A percentile compares a stretch with the other conserved stretches of the same genome.
Evolutionary conservation across 225 moss, liverwort and hornwort species (phyloP).

Genomic region (Pseudoscleropodium purum): DNA sequence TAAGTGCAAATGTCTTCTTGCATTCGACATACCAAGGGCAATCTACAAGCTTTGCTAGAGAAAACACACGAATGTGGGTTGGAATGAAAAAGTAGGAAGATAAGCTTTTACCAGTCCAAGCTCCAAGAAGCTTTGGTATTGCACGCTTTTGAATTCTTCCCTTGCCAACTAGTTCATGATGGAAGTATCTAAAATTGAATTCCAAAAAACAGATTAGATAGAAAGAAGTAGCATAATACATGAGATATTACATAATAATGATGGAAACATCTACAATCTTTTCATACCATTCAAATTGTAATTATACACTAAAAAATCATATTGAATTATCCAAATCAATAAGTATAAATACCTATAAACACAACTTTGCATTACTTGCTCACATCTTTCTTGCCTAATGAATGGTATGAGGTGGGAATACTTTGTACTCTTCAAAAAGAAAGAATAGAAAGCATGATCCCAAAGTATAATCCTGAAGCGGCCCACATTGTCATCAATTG

Average conservation of each 20-base stretch:
- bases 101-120: no score
- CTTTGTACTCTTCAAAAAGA: not conserved
- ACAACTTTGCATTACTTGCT: not conserved
- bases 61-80: no score
- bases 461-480: not conserved
- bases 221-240: rapidly evolving
- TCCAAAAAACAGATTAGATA: not conserved
- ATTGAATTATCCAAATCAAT: rapidly evolving
- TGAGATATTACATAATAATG: not conserved
- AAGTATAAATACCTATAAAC: not conserved
- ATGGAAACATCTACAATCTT: not conserved
- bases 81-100: no score
- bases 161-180: rapidly evolving
- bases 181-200: not conserved
- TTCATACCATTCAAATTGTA: rapidly evolving
- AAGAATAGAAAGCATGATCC: not conserved
- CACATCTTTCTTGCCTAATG: not conserved
- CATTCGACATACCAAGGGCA: not conserved
- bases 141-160: no score
- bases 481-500: not conserved
- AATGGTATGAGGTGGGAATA: not conserved
- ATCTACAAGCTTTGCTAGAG: not conserved
- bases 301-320: rapidly evolving
- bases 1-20: not conserved
- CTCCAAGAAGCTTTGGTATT: no score